Evolutionary conservation across 140 eudicot genomes (phyloP), one percentile per base, ranked within the genome.

Genomic region (Stevia rebaudiana): DNA sequence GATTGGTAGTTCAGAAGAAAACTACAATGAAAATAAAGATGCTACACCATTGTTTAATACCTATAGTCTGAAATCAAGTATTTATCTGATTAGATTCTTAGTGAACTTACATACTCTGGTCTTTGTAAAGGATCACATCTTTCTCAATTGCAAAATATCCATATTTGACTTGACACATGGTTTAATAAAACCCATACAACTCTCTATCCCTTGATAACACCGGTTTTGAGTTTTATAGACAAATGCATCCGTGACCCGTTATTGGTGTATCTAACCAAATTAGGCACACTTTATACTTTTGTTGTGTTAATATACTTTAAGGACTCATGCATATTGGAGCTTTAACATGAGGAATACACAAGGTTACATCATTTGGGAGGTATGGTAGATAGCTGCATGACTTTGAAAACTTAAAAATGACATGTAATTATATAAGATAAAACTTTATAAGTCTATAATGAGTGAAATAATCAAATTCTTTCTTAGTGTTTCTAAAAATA

Each of bases 351-450:
- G 56, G 56, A 18, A 8, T 50, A 41, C 52, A 40, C 47, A 59
- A 59, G 18, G 7, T 18, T 35, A 33, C 36, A 41, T 62, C 35
- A 31, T n/a, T 15, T 8, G 5, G 53, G 39, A 41, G 39, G 52
- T 24, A 62, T 61, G 52, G 23, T 61, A 61, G 22, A 61, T 41
- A 57, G 63, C 24, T 41, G 37, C 49, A 61, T 41, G 19, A 61
- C 11, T 2, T 12, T 8, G 15, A 49, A 49, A 49, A 49, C 56
- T 49, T 49, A 19, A 21, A 21, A 49, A 49, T 49, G 31, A 8
- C 56, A 49, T 49, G 56, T 8, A 49, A 49, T 18, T 47, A 47
- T 24, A 19, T 0, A 22, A 49, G 56, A 24, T 49, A 49, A 18
- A 21, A n/a, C n/a, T 49, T 49, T 21, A 7, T 7, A 49, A 19